Percentiles rank a stretch among this genome's conserved stretches.
These are phyloP conservation scores for Bruguiera hainesii DNA, from an alignment of 441 rosid genomes.

Conservation along the genomic window DNA sequence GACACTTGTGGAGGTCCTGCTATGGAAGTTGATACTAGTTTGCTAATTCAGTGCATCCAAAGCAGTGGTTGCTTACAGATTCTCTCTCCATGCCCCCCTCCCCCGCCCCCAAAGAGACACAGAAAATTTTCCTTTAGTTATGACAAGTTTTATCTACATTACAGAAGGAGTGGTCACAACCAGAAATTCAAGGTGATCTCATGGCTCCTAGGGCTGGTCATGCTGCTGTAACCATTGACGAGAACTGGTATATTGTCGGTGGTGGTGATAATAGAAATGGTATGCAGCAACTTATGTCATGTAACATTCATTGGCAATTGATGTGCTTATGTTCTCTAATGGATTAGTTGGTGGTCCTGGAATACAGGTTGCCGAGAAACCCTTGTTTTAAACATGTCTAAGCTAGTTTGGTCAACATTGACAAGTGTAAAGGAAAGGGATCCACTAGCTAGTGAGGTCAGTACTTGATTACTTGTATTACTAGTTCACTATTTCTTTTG, in stretches of 20 bases:
- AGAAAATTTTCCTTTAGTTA: neutral
- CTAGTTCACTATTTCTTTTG: neutral
- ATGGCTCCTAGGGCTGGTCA: slow-evolving; percentile 94
- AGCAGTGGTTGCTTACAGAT: slow-evolving; percentile 1
- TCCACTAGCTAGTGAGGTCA: slow-evolving; percentile 98
- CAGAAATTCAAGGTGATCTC: slow-evolving; percentile 72
- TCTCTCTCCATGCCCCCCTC: neutral
- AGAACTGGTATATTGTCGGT: slow-evolving; percentile 87
- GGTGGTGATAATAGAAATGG: slow-evolving; percentile 96
- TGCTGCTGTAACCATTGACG: slow-evolving; percentile 70
- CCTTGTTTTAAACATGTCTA: slow-evolving; percentile 77
- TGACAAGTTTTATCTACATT: slow-evolving; percentile 13
- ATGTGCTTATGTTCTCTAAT: slow-evolving; percentile 7
- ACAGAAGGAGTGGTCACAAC: slow-evolving; percentile 98
- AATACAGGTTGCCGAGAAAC: slow-evolving; percentile 81
- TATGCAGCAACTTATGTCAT: slow-evolving; percentile 29
- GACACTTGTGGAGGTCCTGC: too few relatives aligned
- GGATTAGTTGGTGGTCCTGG: slow-evolving; percentile 1
- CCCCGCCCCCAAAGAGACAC: too few relatives aligned
- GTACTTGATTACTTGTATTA: slow-evolving; percentile 19
- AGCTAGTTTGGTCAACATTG: slow-evolving; percentile 78
- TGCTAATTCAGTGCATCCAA: neutral
- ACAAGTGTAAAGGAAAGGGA: slow-evolving; percentile 73
- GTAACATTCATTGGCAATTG: slow-evolving; percentile 12
- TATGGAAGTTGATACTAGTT: neutral